phyloP scores from a whole-genome alignment of 2,329 filamentous ascomycete genomes.

The Fusarium caatingaense region DNA sequence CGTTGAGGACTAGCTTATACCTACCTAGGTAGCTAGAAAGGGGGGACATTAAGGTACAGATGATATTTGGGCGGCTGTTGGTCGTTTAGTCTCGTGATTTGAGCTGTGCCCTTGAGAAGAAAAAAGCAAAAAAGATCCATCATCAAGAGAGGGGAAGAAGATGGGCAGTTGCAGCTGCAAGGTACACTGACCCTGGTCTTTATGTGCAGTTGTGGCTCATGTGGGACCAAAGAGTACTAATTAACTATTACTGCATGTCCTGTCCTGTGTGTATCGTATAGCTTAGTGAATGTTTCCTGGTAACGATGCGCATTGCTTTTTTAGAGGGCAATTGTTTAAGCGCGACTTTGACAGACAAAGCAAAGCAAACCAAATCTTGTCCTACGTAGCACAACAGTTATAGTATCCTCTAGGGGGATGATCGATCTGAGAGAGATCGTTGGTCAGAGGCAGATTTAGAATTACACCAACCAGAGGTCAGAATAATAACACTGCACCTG shows the following conservation, averaged over 20 bases:
- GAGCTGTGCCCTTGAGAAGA: slow-evolving; percentile 12
- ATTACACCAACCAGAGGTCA: slow-evolving; percentile 18
- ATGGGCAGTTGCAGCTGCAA: neutral
- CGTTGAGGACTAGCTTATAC: neutral
- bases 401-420: neutral
- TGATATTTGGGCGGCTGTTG: neutral
- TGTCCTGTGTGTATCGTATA: neutral
- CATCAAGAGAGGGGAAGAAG: neutral
- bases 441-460: slow-evolving; percentile 9
- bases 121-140: slow-evolving; percentile 16
- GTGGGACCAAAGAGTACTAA: neutral
- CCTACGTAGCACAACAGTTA: neutral
- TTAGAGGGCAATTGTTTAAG: neutral
- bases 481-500: neutral
- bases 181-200: slow-evolving; percentile 9
- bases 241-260: too few relatives aligned
- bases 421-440: slow-evolving; percentile 14
- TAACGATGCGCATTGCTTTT: slow-evolving; percentile 31
- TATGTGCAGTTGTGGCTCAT: slow-evolving; percentile 35
- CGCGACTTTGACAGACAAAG: slow-evolving; percentile 8
- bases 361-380: neutral
- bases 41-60: neutral
- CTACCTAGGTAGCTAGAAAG: too few relatives aligned
- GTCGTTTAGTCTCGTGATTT: neutral
- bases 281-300: slow-evolving; percentile 9